phyloP scores from a whole-genome alignment of 441 rosid species.

The Eutrema salsugineum region DNA sequence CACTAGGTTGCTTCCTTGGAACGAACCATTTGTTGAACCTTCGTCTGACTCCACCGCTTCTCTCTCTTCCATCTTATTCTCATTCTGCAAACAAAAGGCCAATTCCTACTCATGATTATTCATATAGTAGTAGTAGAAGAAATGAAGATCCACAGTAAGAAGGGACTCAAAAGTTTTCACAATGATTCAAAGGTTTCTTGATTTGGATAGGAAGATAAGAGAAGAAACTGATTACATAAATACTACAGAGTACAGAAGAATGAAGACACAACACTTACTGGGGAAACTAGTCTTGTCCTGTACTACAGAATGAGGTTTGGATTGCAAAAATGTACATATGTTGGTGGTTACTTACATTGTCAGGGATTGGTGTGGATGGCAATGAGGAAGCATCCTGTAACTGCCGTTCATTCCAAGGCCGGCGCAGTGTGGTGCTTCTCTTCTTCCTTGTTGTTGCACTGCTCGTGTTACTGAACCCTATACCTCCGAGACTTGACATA shows the following conservation, averaged over 20 bases:
- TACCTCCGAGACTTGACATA: slow-evolving; percentile 59
- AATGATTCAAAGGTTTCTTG: not conserved
- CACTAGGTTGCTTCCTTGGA: slow-evolving; percentile 57
- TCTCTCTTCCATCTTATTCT: slow-evolving; percentile 45
- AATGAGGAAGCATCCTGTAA: slow-evolving; percentile 56
- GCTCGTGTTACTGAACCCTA: slow-evolving; percentile 54
- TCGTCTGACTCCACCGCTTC: slow-evolving; percentile 66
- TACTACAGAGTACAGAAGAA: no score
- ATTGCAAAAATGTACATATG: not conserved
- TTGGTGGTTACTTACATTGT: slow-evolving; percentile 38
- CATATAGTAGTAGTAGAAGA: not conserved
- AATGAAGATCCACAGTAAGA: not conserved
- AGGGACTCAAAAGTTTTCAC: not conserved
- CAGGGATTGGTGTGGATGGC: slow-evolving; percentile 69
- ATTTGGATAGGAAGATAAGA: not conserved
- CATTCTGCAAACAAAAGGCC: slow-evolving; percentile 37
- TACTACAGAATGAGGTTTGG: not conserved
- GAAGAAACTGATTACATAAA: no score
- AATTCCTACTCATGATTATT: not conserved
- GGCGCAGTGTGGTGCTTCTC: slow-evolving; percentile 64
- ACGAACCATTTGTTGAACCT: slow-evolving; percentile 62
- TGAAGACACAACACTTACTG: not conserved
- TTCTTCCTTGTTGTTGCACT: slow-evolving; percentile 68
- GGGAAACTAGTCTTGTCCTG: not conserved
- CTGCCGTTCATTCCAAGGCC: slow-evolving; percentile 68